Evolutionary conservation across 495 filamentous ascomycete genomes (phyloP).

Genomic region (Aspergillus ellipticus): DNA sequence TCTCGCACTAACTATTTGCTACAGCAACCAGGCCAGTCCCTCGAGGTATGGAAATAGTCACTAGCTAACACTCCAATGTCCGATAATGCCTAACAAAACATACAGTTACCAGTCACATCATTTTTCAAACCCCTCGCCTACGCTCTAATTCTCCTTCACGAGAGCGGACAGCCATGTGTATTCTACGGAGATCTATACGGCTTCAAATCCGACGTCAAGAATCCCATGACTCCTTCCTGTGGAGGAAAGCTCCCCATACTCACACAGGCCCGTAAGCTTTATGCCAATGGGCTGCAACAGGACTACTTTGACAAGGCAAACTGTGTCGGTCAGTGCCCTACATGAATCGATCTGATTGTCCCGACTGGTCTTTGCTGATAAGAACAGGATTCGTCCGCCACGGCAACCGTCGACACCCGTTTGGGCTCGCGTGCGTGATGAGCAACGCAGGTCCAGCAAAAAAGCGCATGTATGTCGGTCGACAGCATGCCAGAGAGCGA

Average conservation of each 20-base stretch:
- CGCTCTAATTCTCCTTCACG: slow-evolving; percentile 62
- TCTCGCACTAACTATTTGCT: neutral
- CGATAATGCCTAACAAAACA: slow-evolving; percentile 8
- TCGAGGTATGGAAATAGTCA: slow-evolving; percentile 40
- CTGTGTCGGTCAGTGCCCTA: slow-evolving; percentile 53
- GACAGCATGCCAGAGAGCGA: slow-evolving; percentile 48
- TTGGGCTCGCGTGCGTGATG: slow-evolving; percentile 57
- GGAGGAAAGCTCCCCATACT: slow-evolving; percentile 58
- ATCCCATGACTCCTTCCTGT: slow-evolving; percentile 55
- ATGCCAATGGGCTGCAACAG: slow-evolving; percentile 62
- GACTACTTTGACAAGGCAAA: slow-evolving; percentile 65
- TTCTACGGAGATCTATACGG: slow-evolving; percentile 77
- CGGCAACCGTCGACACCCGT: slow-evolving; percentile 49
- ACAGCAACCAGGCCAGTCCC: slow-evolving; percentile 58
- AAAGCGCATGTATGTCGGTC: slow-evolving; percentile 62
- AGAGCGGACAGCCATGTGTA: slow-evolving; percentile 63
- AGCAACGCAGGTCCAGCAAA: slow-evolving; percentile 45
- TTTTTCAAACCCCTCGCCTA: slow-evolving; percentile 61
- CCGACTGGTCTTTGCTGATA: slow-evolving; percentile 8
- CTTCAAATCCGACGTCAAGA: slow-evolving; percentile 45
- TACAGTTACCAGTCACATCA: slow-evolving; percentile 45
- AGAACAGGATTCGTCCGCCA: slow-evolving; percentile 55
- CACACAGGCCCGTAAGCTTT: slow-evolving; percentile 61
- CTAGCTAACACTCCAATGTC: neutral
- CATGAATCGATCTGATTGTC: too few relatives aligned